Base-by-base conservation (phyloP, 768 basidiomycete species). In the Hysterangium stoloniferum region DNA sequence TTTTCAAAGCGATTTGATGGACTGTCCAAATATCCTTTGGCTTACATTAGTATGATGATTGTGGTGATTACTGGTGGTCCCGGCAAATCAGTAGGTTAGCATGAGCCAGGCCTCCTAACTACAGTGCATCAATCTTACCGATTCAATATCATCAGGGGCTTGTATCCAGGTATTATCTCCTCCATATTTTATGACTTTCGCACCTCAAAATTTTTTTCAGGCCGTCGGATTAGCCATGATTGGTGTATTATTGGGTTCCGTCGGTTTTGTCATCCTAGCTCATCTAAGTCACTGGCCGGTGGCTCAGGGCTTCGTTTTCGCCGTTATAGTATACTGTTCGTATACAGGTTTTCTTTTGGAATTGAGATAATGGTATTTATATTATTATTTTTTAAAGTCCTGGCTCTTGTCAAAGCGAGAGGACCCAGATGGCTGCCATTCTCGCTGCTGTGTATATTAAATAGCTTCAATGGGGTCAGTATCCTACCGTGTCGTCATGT, bases 271-370 rank as follows among this genome's bases (percentile, higher is more conserved):
- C 4, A 60, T 66, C 13, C 55, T 66, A 1, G 63, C 64, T 19
- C 58, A 65, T 27, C 54, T 66, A 12, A 52, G 44, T 15, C 37
- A 37, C 42, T 56, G 56, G 24, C 59, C 56, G 17, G 61, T 64
- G 35, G 62, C 62, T 1, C 65, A 65, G 41, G 65, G 57, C 15
- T 57, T 66, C 37, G 54, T 64, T 3, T 63, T 64, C 34, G 59
- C 55, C 15, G 19, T 59, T 25, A 44, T 64, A 28, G 55, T 66
- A n/a, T 66, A 63, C 40, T 15, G 52, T 31, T 2, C 36, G 54
- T 37, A 24, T 35, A 29, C 27, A 13, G 7, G 4, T 4, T 24
- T 40, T 9, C 32, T 29, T 15, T 2, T 4, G 11, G 27, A 22
- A 33, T 1, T 33, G 22, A 40, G 41, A 36, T 41, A 13, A 52